Percentiles rank a stretch among this genome's conserved stretches.
Conservation (phyloP, 139 green algal genomes). For the Trebouxia sp. region DNA sequence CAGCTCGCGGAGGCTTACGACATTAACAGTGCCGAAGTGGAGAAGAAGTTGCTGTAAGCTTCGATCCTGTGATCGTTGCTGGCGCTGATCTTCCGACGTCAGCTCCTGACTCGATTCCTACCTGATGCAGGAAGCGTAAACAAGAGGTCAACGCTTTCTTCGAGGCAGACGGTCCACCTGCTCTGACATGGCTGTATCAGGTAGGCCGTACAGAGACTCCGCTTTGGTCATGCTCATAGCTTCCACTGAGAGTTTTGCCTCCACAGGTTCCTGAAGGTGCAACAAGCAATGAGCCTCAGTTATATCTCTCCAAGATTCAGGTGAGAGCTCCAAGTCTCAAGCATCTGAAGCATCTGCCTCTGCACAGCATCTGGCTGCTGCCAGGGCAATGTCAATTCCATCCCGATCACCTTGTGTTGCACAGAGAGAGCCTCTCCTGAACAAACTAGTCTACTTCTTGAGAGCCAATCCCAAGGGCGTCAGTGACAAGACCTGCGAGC, state of each 20-base stretch:
- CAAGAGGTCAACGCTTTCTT: conserved; percentile 65
- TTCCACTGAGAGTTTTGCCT: neutral
- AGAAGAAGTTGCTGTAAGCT: conserved; percentile 26
- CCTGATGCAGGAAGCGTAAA: conserved; percentile 52
- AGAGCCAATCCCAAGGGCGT: conserved; percentile 71
- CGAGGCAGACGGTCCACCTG: conserved; percentile 46
- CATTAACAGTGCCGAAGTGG: neutral
- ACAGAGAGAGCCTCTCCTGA: conserved; percentile 58
- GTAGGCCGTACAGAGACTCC: conserved; percentile 21
- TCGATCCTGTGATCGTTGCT: no score
- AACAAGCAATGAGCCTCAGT: conserved; percentile 35
- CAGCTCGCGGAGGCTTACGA: conserved; percentile 30
- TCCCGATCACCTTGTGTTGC: neutral
- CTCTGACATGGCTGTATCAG: conserved; percentile 68
- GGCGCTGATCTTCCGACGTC: neutral
- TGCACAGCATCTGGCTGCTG: neutral
- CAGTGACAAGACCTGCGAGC: conserved; percentile 64
- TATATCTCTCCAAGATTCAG: conserved; percentile 31
- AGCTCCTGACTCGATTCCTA: neutral
- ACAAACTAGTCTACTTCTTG: conserved; percentile 75
- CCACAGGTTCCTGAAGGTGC: conserved; percentile 4
- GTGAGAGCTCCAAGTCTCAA: neutral
- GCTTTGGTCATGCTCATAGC: conserved; percentile 26
- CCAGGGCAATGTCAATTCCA: no score
- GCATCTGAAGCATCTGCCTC: no score